Base-by-base conservation (phyloP, 2,329 filamentous ascomycete genomes). In the Zopfia rhizophila region DNA sequence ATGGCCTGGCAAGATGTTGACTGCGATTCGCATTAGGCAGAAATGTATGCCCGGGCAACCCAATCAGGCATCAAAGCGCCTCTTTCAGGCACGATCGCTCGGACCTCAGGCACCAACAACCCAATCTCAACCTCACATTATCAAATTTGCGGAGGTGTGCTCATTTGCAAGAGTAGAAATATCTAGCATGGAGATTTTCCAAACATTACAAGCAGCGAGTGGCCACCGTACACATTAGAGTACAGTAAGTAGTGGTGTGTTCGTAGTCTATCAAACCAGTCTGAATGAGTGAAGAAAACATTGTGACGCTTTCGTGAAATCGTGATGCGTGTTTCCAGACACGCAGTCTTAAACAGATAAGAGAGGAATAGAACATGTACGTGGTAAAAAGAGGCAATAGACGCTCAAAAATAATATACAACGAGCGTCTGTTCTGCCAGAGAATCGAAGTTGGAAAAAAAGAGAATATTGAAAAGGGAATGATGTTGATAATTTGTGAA, bases 351-450 rank as follows among this genome's bases (percentile, higher is more conserved):
- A 50, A 39, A 28, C 41, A 45, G 24, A 52, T 48, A 33, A 45
- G 43, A 39, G 28, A 42, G 32, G 38, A 39, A 27, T 28, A 39
- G 25, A 21, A 13, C 13, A 39, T n/a, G 21, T 47, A 56, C 51
- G 30, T 53, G 40, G 48, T 48, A 42, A 28, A 29, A 43, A 49
- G 45, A 28, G 42, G 14, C 14, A 30, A 29, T 22, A 53, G 55
- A 60, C 58, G 51, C 58, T 57, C 55, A 53, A 53, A 12, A 46
- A 13, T 58, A n/a, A 60, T 66, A 36, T 64, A 63, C 60, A 63
- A 54, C 53, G 60, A 64, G 55, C 56, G 60, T 58, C 55, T 55
- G n/a, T 61, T 62, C 60, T 63, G 47, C 56, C 50, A 55, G 55
- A 60, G 52, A 59, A 55, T 27, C 16, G 25, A 45, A 51, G 30